phyloP scores from a whole-genome alignment of 2,329 filamentous ascomycete genomes.

The Epichloe baconii region DNA sequence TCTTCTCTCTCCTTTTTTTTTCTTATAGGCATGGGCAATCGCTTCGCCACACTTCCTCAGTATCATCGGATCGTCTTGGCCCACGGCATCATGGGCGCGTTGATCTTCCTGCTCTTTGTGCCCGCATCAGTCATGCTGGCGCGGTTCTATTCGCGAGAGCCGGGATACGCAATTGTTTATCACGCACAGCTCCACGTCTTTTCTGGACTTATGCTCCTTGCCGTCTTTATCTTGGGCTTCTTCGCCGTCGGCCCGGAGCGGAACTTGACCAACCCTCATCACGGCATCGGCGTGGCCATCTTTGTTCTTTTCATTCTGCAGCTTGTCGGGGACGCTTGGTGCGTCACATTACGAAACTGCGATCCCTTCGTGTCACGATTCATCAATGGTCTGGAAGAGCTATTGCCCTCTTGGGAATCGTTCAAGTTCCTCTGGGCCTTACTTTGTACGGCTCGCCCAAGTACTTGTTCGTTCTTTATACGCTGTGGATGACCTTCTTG shows the following conservation, averaged over 20 bases:
- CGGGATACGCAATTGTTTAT: conserved; percentile 48
- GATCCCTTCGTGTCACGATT: conserved; percentile 45
- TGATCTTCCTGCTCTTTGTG: conserved; percentile 63
- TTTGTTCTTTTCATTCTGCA: conserved; percentile 63
- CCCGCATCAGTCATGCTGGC: conserved; percentile 62
- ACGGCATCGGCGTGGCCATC: conserved; percentile 70
- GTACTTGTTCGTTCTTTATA: conserved; percentile 72
- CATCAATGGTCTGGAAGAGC: conserved; percentile 80
- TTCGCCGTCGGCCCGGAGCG: conserved; percentile 63
- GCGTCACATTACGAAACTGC: conserved; percentile 33
- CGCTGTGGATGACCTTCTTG: conserved; percentile 62
- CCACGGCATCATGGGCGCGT: conserved; percentile 58
- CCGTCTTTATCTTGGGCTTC: conserved; percentile 62
- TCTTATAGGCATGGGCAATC: conserved; percentile 61
- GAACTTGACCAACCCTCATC: conserved; percentile 64
- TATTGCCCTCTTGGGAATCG: conserved; percentile 68
- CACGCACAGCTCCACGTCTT: conserved; percentile 66
- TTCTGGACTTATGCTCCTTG: conserved; percentile 53
- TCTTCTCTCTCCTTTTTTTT: background rate
- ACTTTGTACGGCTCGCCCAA: conserved; percentile 86
- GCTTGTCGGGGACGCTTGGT: conserved; percentile 56
- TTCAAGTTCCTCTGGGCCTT: conserved; percentile 78
- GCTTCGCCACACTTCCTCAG: conserved; percentile 53
- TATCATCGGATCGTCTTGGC: conserved; percentile 60
- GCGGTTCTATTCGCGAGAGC: conserved; percentile 53